phyloP scores from a whole-genome alignment of 129 eudicot genomes.

The Lactuca saligna region DNA sequence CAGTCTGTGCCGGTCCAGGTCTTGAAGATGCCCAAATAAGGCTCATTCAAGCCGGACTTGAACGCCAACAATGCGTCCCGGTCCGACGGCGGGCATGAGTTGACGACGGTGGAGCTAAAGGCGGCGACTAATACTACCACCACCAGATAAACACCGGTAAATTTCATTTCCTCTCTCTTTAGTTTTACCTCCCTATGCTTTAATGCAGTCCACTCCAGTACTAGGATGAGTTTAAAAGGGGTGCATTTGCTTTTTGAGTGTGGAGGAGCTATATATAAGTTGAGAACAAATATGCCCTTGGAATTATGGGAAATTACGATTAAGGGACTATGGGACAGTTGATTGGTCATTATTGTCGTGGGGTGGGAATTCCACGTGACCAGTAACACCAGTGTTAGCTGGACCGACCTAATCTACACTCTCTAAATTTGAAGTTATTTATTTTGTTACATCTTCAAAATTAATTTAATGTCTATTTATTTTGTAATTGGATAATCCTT shows the following conservation, averaged over 20 bases:
- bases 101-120: constrained; percentile 23
- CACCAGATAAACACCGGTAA: neutral
- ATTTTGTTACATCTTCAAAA: no score
- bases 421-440: no score
- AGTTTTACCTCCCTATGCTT: neutral
- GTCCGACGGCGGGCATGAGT: constrained; percentile 75
- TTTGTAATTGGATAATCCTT: no score
- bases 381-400: constrained; percentile 24
- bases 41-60: constrained; percentile 56
- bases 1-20: constrained; percentile 79
- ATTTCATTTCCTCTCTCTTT: constrained; percentile 10
- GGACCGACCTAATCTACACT: constrained; percentile 19
- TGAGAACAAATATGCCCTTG: neutral
- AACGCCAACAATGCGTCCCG: constrained; percentile 57
- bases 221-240: neutral
- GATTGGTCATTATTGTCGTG: constrained; percentile 37
- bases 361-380: constrained; percentile 34
- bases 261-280: constrained; percentile 17
- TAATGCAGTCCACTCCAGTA: neutral
- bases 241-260: neutral
- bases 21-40: constrained; percentile 64
- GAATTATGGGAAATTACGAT: constrained; percentile 24
- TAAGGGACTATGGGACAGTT: constrained; percentile 24
- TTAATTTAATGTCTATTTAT: no score
- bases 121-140: constrained; percentile 14